These are phyloP conservation scores for Wallemia hederae DNA, from an alignment of 1,284 basidiomycete species.

Conservation along the genomic window DNA sequence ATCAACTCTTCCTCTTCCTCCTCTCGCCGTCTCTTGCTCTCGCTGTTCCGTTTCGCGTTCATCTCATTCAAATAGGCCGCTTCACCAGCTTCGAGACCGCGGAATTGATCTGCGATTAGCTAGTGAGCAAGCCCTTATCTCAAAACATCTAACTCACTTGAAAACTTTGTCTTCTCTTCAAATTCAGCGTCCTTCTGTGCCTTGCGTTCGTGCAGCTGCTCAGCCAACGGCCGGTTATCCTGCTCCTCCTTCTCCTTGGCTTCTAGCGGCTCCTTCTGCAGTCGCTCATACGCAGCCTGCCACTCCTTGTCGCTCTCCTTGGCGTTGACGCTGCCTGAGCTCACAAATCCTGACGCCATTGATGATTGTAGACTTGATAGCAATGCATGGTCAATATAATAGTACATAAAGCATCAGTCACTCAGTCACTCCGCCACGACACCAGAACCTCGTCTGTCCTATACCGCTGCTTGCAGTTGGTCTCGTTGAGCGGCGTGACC, in stretches of 20 bases:
- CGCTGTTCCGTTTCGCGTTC: background rate
- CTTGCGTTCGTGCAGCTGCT: background rate
- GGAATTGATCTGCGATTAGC: no score
- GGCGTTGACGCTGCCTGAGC: background rate
- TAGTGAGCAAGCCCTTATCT: no score
- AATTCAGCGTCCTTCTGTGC: background rate
- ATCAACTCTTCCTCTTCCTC: background rate
- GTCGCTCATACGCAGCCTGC: background rate
- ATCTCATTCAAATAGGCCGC: background rate
- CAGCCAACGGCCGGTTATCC: background rate
- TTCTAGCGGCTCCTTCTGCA: background rate
- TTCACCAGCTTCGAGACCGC: background rate
- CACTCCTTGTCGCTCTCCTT: background rate
- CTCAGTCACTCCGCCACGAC: background rate
- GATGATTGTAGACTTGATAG: background rate
- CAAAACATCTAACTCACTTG: no score
- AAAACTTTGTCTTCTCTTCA: background rate
- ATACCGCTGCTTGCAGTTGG: conserved; percentile 10
- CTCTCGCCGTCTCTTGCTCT: background rate
- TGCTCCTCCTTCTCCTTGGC: background rate
- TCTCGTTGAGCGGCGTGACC: conserved; percentile 41
- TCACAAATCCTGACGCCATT: background rate
- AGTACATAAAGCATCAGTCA: background rate
- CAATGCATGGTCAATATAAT: background rate
- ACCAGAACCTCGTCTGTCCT: background rate